These are phyloP conservation scores for Emiliania huxleyi DNA, from an alignment of 78 protist genomes.

Conservation along the genomic window DNA sequence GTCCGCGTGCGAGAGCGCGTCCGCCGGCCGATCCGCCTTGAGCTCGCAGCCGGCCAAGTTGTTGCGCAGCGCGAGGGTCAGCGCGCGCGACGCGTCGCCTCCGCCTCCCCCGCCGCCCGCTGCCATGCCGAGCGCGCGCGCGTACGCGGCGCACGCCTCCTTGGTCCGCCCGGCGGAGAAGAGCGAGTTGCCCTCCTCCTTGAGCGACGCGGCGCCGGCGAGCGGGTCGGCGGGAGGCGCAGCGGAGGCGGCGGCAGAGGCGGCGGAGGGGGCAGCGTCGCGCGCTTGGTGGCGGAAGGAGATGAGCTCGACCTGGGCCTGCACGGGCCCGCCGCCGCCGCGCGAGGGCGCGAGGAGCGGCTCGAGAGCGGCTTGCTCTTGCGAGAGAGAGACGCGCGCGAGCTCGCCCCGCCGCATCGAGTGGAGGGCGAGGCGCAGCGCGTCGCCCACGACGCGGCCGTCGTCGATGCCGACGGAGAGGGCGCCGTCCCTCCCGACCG, in stretches of 20 bases:
- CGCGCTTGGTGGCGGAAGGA: not conserved
- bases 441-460: not conserved
- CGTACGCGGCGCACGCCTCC: not conserved
- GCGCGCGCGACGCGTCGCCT: not conserved
- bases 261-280: not conserved
- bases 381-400: not conserved
- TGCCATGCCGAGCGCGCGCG: not conserved
- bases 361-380: not conserved
- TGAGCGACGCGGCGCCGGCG: not conserved
- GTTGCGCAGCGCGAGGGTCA: not conserved
- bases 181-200: not conserved
- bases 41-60: not conserved
- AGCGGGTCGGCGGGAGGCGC: not conserved
- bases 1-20: not conserved
- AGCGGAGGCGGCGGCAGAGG: not conserved
- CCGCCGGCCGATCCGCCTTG: not conserved
- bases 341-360: not conserved
- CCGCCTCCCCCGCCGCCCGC: too few relatives aligned
- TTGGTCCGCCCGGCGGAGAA: not conserved
- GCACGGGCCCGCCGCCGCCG: not conserved
- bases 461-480: not conserved
- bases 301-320: not conserved
- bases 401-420: not conserved
- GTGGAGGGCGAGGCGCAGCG: not conserved
- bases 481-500: not conserved